Base-by-base conservation (phyloP, 805 yeast genomes). In the Starmerella vitae region DNA sequence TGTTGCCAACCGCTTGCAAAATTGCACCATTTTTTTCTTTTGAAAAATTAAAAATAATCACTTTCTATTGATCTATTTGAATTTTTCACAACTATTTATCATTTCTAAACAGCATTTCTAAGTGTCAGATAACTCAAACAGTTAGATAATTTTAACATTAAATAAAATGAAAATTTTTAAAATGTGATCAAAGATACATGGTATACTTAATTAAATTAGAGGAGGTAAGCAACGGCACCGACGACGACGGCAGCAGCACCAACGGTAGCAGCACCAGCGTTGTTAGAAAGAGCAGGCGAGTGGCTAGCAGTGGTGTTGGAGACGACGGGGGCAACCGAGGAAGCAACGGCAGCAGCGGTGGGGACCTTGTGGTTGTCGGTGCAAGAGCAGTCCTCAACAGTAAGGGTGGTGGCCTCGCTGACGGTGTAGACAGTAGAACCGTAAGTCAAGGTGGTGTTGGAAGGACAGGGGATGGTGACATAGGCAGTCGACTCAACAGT, bases 301-400 rank as follows among this genome's bases (percentile, higher is more conserved):
- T 41, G 36, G 33, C 43, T 37, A 34, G 31, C 25, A 30, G 40
- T 22, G 28, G 42, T 33, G 37, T 61, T 60, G 55, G 67, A 70
- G 15, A 27, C 35, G 20, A 39, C 39, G 20, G 62, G 61, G 54
- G 68, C 70, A 17, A 34, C 31, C 22, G 34, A 6, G 15, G 37
- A 27, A 20, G 39, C 18, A 15, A 26, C 14, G 21, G 41, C 29
- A 29, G 33, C 13, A 13, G 57, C 49, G 51, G 40, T 42, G 40
- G 50, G 26, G 21, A 39, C 25, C 18, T 83, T 76, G 59, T 83
- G 75, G 44, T 82, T 72, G 52, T 60, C 74, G 44, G 82, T 74
- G 72, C 72, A 68, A 56, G 83, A 72, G 62, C 61, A 61, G 68
- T 68, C 70, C 70, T 73, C 73, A 58, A 73, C 68, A 50, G 66